A percentile compares a stretch with the other conserved stretches of the same genome.
phyloP scores from a whole-genome alignment of 208 protist genomes.

The Trypanosoma theileri region DNA sequence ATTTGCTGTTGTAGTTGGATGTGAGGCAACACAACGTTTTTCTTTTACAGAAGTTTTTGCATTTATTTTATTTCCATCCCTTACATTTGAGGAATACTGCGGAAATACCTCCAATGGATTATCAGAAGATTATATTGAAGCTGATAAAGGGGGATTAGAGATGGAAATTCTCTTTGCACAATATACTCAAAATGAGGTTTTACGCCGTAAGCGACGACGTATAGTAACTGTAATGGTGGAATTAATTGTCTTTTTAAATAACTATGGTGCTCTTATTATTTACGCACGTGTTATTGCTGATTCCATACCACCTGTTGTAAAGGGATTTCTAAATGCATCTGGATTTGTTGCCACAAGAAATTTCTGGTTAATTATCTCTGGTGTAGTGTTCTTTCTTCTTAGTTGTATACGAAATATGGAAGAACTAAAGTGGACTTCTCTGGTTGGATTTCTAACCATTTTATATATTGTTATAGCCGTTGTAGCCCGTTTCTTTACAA shows the following conservation, averaged over 20 bases:
- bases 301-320: slow-evolving; percentile 63
- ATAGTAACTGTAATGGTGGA: slow-evolving; percentile 56
- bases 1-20: slow-evolving; percentile 55
- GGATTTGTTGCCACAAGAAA: slow-evolving; percentile 36
- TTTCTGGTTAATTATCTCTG: slow-evolving; percentile 59
- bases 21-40: slow-evolving; percentile 53
- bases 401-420: slow-evolving; percentile 77
- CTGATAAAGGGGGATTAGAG: slow-evolving; percentile 15
- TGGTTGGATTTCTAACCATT: slow-evolving; percentile 82
- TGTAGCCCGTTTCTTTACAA: slow-evolving; percentile 57
- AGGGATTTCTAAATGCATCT: slow-evolving; percentile 27
- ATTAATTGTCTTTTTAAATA: slow-evolving; percentile 60
- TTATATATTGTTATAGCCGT: slow-evolving; percentile 78
- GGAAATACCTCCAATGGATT: neutral
- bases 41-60: slow-evolving; percentile 64
- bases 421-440: slow-evolving; percentile 83
- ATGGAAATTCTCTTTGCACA: slow-evolving; percentile 19
- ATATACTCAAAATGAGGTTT: slow-evolving; percentile 36
- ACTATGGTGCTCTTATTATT: slow-evolving; percentile 70
- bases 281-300: slow-evolving; percentile 72
- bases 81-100: slow-evolving; percentile 51
- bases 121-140: slow-evolving; percentile 1
- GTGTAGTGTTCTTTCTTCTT: slow-evolving; percentile 68
- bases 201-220: slow-evolving; percentile 43
- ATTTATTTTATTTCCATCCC: slow-evolving; percentile 50